phyloP scores from a whole-genome alignment of 169 alveolate species.

The Babesia bigemina region DNA sequence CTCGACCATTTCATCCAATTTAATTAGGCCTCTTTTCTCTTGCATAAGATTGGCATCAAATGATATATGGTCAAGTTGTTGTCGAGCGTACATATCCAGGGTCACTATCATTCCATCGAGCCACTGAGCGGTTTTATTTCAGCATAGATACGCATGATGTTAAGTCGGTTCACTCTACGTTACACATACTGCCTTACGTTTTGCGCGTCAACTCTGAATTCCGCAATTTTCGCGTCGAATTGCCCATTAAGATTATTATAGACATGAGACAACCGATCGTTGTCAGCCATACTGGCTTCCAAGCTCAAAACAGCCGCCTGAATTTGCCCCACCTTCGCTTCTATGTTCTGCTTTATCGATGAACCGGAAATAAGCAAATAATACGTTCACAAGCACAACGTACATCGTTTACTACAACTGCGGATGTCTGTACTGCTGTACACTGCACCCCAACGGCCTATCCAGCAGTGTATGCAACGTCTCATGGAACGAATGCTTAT shows the following conservation, averaged over 20 bases:
- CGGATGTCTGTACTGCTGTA: neutral
- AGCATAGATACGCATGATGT: neutral
- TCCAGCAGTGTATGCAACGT: too few relatives aligned
- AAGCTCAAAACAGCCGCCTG: neutral
- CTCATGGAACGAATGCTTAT: too few relatives aligned
- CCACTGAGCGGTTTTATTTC: slow-evolving; percentile 18
- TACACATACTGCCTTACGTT: slow-evolving; percentile 2
- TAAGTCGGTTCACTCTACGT: neutral
- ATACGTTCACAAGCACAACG: neutral
- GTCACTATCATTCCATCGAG: slow-evolving; percentile 1
- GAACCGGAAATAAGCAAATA: neutral
- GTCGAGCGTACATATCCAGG: slow-evolving; percentile 24
- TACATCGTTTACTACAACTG: too few relatives aligned
- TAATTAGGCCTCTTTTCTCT: slow-evolving; percentile 15
- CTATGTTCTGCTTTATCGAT: slow-evolving; percentile 1
- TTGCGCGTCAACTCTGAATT: slow-evolving; percentile 17
- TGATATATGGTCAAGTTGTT: slow-evolving; percentile 20
- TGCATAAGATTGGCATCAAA: slow-evolving; percentile 24
- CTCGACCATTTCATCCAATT: slow-evolving; percentile 32
- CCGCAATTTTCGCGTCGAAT: neutral
- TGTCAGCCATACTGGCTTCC: slow-evolving; percentile 17
- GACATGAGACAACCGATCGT: neutral
- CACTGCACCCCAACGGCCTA: too few relatives aligned
- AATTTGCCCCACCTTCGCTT: slow-evolving; percentile 4
- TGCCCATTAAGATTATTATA: slow-evolving; percentile 5